Evolutionary conservation across 2,329 filamentous ascomycete genomes (phyloP).

Genomic region (Colletotrichum plurivorum): DNA sequence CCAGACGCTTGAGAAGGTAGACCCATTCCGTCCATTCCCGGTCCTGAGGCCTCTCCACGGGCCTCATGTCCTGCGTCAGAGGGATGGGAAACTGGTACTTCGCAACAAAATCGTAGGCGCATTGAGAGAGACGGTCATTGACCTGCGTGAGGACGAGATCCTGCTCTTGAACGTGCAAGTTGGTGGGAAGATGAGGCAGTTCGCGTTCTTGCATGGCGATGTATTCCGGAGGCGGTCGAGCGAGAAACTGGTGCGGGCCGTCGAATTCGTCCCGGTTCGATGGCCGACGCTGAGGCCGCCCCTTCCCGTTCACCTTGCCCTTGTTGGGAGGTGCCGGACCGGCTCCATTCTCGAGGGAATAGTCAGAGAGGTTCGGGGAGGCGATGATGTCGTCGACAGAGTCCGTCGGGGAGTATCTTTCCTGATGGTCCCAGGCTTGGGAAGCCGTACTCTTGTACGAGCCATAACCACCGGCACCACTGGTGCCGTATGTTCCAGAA

Average conservation of each 20-base stretch:
- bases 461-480: constrained; percentile 46
- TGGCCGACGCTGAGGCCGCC: constrained; percentile 74
- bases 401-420: constrained; percentile 69
- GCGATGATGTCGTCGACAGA: constrained; percentile 71
- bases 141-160: constrained; percentile 84
- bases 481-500: constrained; percentile 55
- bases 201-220: constrained; percentile 84
- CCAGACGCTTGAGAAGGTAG: constrained; percentile 86
- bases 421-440: constrained; percentile 63
- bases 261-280: constrained; percentile 92
- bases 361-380: constrained; percentile 73
- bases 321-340: constrained; percentile 58
- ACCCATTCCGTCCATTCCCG: constrained; percentile 95
- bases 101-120: constrained; percentile 90
- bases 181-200: constrained; percentile 85
- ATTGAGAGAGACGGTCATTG: constrained; percentile 87
- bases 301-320: constrained; percentile 62
- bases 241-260: constrained; percentile 86
- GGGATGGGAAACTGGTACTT: constrained; percentile 94
- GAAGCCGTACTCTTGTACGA: constrained; percentile 59
- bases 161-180: constrained; percentile 87
- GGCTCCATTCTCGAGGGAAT: constrained; percentile 67
- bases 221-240: constrained; percentile 78
- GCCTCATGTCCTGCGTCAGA: constrained; percentile 84
- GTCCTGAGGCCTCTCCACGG: constrained; percentile 80